Evolutionary conservation across 352 stramenopile genomes (phyloP), one percentile per base, ranked within the genome.

Genomic region (Phytophthora sojae): DNA sequence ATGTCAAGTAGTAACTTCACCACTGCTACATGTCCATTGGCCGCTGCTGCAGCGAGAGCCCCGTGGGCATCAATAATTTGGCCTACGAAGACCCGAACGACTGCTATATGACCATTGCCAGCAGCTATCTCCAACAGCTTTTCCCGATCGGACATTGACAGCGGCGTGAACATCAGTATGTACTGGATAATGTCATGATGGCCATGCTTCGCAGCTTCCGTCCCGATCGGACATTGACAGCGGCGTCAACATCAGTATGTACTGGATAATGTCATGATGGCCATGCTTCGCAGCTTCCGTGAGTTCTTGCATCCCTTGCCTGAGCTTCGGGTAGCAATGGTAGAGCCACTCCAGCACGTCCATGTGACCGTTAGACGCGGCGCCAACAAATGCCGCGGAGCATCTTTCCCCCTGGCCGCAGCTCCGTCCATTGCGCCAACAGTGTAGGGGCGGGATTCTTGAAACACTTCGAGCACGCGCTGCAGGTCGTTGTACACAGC

Each of bases 381-480:
- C 60, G 19, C 50, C 60, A 11, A 60, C 30, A 19, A 59, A 67
- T 17, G 60, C 49, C 17, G n/a, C 15, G 15, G 60, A 67, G 15
- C 60, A 67, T 6, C 50, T 50, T 47, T 67, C 60, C 15, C 1
- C 32, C 26, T 57, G 35, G 62, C 23, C n/a, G 45, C 62, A 56
- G 62, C 62, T 9, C 62, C 62, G 45, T 59, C 62, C 54, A 69
- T 69, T 2, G 62, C 62, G 12, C 32, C 32, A 0, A 63, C 45
- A 11, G 62, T 64, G n/a, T 51, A 65, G 62, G 49, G 25, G 9
- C 14, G 26, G 7, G 3, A 58, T 7, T 6, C 35, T 3, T 29
- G 29, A 17, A 45, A 58, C 15, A 26, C 15, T 39, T 44, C 14
- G 35, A 58, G 12, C 19, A 44, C 52, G 17, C 19, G 25, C 11